Percentiles rank a stretch among this genome's conserved stretches.
These are phyloP conservation scores for Macrolepiota albuminosa DNA, from an alignment of 768 basidiomycete genomes.

Conservation along the genomic window DNA sequence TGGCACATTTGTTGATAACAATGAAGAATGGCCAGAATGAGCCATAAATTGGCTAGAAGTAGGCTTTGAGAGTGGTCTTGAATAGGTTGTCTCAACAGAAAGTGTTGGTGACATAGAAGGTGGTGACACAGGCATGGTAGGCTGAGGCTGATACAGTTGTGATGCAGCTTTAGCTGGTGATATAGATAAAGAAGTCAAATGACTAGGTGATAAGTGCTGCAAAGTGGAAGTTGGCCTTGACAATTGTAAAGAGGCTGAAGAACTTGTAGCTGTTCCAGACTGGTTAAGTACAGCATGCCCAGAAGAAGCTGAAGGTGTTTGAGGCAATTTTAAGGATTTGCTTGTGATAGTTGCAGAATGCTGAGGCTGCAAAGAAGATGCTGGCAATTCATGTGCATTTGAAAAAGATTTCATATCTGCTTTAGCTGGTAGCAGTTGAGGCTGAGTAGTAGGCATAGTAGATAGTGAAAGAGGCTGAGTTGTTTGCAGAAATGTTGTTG, in stretches of 20 bases:
- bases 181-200: neutral
- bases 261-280: neutral
- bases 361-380: neutral
- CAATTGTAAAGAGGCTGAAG: neutral
- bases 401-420: neutral
- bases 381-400: neutral
- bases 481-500: neutral
- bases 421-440: neutral
- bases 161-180: neutral
- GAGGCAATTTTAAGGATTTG: neutral
- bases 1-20: neutral
- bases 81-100: neutral
- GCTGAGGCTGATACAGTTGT: constrained; percentile 9
- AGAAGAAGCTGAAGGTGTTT: neutral
- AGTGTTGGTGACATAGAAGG: neutral
- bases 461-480: neutral
- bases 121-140: neutral
- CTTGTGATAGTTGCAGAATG: neutral
- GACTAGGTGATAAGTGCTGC: neutral
- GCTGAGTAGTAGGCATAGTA: neutral
- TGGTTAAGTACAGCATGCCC: neutral
- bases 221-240: neutral
- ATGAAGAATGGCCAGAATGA: neutral
- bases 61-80: neutral
- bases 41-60: neutral